Evolutionary conservation across 257 asterid species (phyloP).

Genomic region (Oldenlandia corymbosa): DNA sequence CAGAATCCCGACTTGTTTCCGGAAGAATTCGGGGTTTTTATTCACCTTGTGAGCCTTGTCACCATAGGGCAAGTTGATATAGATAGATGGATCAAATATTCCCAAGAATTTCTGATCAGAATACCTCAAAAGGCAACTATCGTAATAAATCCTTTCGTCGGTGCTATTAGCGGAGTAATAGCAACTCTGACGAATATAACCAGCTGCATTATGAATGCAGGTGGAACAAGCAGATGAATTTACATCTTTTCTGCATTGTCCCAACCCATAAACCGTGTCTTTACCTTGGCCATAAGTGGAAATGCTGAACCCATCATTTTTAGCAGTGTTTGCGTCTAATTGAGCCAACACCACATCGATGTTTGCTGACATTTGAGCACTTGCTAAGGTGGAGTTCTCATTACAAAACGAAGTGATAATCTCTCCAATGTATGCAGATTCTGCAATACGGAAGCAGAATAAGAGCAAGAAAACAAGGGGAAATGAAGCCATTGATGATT

Average conservation of each 20-base stretch:
- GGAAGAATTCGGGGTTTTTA: too few relatives aligned
- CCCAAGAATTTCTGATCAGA: too few relatives aligned
- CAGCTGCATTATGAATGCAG: too few relatives aligned
- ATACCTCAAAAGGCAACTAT: too few relatives aligned
- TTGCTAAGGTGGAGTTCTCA: slow-evolving; percentile 15
- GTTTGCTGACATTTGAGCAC: slow-evolving; percentile 31
- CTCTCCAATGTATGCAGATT: slow-evolving; percentile 37
- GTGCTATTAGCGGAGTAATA: too few relatives aligned
- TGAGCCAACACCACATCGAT: slow-evolving; percentile 32
- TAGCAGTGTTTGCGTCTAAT: slow-evolving; percentile 34
- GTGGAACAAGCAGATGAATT: too few relatives aligned
- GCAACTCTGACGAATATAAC: too few relatives aligned
- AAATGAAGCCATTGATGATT: slow-evolving; percentile 23
- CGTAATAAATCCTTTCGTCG: too few relatives aligned
- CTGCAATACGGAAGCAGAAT: slow-evolving; percentile 20
- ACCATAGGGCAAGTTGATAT: too few relatives aligned
- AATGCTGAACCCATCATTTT: slow-evolving; percentile 36
- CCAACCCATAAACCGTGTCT: slow-evolving; percentile 49
- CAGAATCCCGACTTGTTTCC: too few relatives aligned
- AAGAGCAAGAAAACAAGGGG: slow-evolving; percentile 22
- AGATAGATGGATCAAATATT: too few relatives aligned
- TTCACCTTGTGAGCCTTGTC: too few relatives aligned
- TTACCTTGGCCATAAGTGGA: slow-evolving; percentile 36
- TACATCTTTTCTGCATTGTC: slow-evolving; percentile 79
- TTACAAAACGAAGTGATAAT: slow-evolving; percentile 36